Evolutionary conservation across 768 basidiomycete genomes (phyloP), one percentile per base, ranked within the genome.

Genomic region (Leccinum truebloodii): DNA sequence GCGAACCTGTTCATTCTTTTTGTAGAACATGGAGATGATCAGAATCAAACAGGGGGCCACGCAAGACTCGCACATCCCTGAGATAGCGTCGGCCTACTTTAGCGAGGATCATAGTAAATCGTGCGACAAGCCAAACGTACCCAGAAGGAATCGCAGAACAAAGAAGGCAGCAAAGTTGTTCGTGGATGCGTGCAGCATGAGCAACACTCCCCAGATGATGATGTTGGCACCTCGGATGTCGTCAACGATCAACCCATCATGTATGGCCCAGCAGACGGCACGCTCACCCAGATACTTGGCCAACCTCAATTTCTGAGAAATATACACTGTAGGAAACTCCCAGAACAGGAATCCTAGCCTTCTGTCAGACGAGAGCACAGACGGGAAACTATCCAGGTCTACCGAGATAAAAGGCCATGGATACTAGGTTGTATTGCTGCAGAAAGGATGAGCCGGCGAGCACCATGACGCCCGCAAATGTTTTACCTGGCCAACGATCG

Each of bases 21-120:
- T 85, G 73, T 87, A 87, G 67, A 87, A 88, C 82, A 86, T 85
- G 10, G 84, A 81, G 41, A 87, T 80, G 44, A 87, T 79, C 55
- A 87, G 73, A 71, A 88, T 83, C 35, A 88, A 74, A 63, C 80
- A 83, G 0, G 86, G 87, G 5, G 85, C 80, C 14, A 87, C 87
- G 65, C 86, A 86, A 62, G 79, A 80, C 70, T 89, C 87, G 66
- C 83, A 83, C 86, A 87, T 86, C 46, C 86, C 86, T 87, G 35
- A 9, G 26, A 39, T 22, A 24, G 37, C 9, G 13, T 57, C 8
- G 2, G 16, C 18, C 20, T 3, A 51, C 20, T 53, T 54, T 4
- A 9, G 4, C 34, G 9, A 35, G 24, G 7, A 30, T 18, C 9
- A 34, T 14, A 4, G n/a, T 26, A 48, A 20, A 16, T n/a, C 10